A percentile compares a stretch with the other conserved stretches of the same genome.
phyloP scores from a whole-genome alignment of 768 basidiomycete species.

The Kwoniella mangroviensis region DNA sequence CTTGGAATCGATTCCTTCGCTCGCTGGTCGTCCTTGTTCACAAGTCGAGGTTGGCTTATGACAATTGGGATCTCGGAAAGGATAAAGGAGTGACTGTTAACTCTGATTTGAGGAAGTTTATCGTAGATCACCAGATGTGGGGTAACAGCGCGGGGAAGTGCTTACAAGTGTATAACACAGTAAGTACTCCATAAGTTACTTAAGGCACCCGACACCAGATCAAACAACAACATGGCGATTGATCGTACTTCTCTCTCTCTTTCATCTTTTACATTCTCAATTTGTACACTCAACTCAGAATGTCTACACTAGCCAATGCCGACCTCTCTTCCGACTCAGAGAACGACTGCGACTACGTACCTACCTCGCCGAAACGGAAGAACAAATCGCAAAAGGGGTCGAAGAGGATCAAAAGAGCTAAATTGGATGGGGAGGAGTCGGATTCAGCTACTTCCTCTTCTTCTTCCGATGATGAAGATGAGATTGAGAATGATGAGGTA shows the following conservation, averaged over 20 bases:
- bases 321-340: constrained; percentile 32
- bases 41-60: no score
- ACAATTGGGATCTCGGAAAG: neutral
- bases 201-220: neutral
- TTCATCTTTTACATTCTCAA: neutral
- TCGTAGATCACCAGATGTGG: no score
- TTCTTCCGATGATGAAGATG: constrained; percentile 15
- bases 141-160: no score
- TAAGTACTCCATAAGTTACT: no score
- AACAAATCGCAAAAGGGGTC: constrained; percentile 20
- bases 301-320: constrained; percentile 46
- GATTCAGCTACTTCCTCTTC: constrained; percentile 17
- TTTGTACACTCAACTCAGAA: neutral
- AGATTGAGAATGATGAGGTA: constrained; percentile 11
- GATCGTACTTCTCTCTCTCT: neutral
- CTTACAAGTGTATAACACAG: no score
- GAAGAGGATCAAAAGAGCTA: constrained; percentile 6
- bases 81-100: neutral
- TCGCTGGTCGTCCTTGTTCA: no score
- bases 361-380: constrained; percentile 27
- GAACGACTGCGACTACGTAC: constrained; percentile 45
- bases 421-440: constrained; percentile 15
- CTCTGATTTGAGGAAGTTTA: no score
- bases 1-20: no score
- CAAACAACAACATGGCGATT: neutral